Percentiles rank a stretch among this genome's conserved stretches.
Evolutionary conservation across 345 rosid genomes (phyloP).

Genomic region (Sonneratia caseolaris): DNA sequence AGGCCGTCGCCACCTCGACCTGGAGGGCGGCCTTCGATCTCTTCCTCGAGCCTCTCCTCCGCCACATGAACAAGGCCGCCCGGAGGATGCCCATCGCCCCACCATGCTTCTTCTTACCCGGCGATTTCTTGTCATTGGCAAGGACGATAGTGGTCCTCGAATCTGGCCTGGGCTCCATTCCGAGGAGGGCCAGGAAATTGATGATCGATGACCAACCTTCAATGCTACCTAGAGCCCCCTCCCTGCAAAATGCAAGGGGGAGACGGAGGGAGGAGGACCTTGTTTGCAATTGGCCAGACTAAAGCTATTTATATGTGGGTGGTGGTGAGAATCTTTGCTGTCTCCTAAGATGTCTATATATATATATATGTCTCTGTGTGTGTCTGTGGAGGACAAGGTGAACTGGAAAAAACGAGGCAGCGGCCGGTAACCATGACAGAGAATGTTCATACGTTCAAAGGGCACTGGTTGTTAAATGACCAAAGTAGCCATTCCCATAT

Average conservation of each 20-base stretch:
- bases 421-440: no score
- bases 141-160: not conserved
- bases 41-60: constrained; percentile 10
- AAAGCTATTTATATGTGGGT: not conserved
- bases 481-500: no score
- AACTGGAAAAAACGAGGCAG: no score
- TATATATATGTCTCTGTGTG: no score
- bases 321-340: not conserved
- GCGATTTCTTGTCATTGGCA: constrained; percentile 10
- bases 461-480: no score
- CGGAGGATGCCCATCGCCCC: constrained; percentile 36
- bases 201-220: not conserved
- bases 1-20: constrained; percentile 4
- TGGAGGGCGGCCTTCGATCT: constrained; percentile 23
- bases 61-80: constrained; percentile 35
- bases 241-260: constrained; percentile 15
- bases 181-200: not conserved
- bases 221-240: not conserved
- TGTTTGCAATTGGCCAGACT: not conserved
- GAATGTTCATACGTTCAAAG: no score
- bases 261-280: not conserved
- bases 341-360: no score
- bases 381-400: no score
- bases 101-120: constrained; percentile 23
- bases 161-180: not conserved